phyloP scores from a whole-genome alignment of 2,329 filamentous ascomycete genomes.

The Alternaria incomplexa region DNA sequence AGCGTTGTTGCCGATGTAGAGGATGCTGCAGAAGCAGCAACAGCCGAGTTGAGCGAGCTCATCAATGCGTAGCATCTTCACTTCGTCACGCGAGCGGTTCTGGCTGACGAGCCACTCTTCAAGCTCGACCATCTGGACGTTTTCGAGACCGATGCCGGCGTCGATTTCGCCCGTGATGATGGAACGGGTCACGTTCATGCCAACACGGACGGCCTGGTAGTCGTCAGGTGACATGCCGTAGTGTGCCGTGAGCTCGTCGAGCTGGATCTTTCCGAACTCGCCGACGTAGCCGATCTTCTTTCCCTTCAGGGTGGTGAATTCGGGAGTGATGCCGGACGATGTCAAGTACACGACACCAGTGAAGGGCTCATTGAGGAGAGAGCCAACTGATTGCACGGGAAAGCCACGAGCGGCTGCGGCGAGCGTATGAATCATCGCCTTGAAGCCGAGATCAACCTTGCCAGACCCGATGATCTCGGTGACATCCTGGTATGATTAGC shows the following conservation, averaged over 20 bases:
- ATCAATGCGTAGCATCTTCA: conserved; percentile 82
- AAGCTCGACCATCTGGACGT: conserved; percentile 83
- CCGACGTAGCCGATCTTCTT: conserved; percentile 81
- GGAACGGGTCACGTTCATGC: conserved; percentile 81
- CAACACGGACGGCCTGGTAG: conserved; percentile 78
- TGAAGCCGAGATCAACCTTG: conserved; percentile 80
- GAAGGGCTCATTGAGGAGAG: conserved; percentile 79
- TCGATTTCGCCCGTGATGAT: conserved; percentile 76
- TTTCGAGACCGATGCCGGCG: conserved; percentile 78
- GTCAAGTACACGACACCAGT: conserved; percentile 81
- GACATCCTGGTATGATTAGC: conserved; percentile 62
- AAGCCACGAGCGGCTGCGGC: conserved; percentile 78
- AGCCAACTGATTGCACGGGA: conserved; percentile 74
- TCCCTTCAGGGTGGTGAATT: conserved; percentile 76
- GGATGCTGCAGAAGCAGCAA: conserved; percentile 83
- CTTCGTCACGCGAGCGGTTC: conserved; percentile 68
- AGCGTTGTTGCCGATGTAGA: conserved; percentile 78
- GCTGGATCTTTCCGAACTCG: conserved; percentile 82
- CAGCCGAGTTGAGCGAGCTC: conserved; percentile 79
- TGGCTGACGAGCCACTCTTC: conserved; percentile 74
- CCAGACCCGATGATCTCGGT: conserved; percentile 80
- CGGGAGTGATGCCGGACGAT: conserved; percentile 73
- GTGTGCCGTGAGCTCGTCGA: conserved; percentile 79
- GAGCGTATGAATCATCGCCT: conserved; percentile 83
- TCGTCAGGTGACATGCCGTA: conserved; percentile 75